phyloP scores from a whole-genome alignment of 306 rosid genomes.

The Phaseolus lunatus region DNA sequence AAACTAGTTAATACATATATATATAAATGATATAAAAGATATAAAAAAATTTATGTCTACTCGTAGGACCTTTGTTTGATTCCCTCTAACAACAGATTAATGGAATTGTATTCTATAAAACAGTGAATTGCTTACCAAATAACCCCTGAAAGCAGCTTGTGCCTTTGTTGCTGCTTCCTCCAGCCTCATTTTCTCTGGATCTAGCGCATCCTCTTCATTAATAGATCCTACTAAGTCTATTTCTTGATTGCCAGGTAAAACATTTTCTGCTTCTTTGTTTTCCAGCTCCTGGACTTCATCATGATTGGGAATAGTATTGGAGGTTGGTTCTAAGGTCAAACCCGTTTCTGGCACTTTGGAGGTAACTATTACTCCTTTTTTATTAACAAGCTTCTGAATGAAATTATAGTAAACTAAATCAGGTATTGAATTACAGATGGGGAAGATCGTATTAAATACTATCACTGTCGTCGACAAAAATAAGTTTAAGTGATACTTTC shows the following conservation, averaged over 20 bases:
- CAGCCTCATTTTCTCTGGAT: constrained; percentile 71
- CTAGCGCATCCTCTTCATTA: constrained; percentile 59
- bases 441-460: constrained; percentile 26
- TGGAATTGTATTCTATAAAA: constrained; percentile 1
- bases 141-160: constrained; percentile 98
- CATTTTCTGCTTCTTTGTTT: constrained; percentile 56
- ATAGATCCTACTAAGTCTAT: constrained; percentile 57
- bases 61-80: too few relatives aligned
- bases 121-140: constrained; percentile 68
- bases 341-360: constrained; percentile 66
- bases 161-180: constrained; percentile 92
- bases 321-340: constrained; percentile 59
- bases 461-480: background rate
- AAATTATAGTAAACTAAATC: constrained; percentile 37
- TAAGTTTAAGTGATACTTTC: constrained; percentile 16
- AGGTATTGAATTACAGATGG: constrained; percentile 33
- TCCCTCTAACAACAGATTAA: too few relatives aligned
- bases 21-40: too few relatives aligned
- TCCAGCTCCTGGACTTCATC: constrained; percentile 63
- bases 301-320: constrained; percentile 43
- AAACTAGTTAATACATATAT: too few relatives aligned
- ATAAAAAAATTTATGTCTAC: too few relatives aligned
- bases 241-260: constrained; percentile 61
- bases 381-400: constrained; percentile 65
- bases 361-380: constrained; percentile 64